These are phyloP conservation scores for Kwoniella shivajii DNA, from an alignment of 1,284 basidiomycete genomes.

Conservation along the genomic window DNA sequence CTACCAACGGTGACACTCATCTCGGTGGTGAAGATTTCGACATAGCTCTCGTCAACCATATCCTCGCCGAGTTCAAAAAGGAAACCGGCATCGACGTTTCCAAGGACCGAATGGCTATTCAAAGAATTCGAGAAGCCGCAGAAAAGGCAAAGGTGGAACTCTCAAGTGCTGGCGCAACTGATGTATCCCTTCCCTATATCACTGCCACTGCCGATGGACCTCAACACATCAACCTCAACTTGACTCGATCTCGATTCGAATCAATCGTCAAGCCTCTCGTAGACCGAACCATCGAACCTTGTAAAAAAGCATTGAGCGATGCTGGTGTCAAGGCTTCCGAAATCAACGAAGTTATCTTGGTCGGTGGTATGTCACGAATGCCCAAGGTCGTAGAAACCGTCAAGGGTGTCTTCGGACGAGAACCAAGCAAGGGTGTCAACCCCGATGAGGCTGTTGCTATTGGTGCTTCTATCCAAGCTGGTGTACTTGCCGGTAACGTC, in stretches of 20 bases:
- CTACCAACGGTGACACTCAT: slow-evolving; percentile 98
- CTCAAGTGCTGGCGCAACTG: slow-evolving; percentile 89
- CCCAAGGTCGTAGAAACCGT: slow-evolving; percentile 93
- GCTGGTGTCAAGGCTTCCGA: slow-evolving; percentile 90
- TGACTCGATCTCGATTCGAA: slow-evolving; percentile 89
- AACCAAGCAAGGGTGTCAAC: slow-evolving; percentile 97
- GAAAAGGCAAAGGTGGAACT: slow-evolving; percentile 99
- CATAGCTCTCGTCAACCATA: slow-evolving; percentile 81
- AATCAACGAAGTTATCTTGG: slow-evolving; percentile 94
- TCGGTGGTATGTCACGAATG: slow-evolving; percentile 98
- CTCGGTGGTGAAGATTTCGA: slow-evolving; percentile 99
- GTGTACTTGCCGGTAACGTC: slow-evolving; percentile 93
- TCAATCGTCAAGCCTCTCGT: slow-evolving; percentile 78
- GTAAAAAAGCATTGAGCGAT: slow-evolving; percentile 91
- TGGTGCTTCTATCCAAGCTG: slow-evolving; percentile 89
- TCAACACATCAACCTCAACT: slow-evolving; percentile 92
- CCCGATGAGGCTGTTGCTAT: slow-evolving; percentile 94
- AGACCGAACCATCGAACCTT: slow-evolving; percentile 90
- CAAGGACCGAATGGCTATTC: slow-evolving; percentile 94
- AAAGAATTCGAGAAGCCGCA: slow-evolving; percentile 96
- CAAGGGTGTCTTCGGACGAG: slow-evolving; percentile 87
- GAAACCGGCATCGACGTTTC: slow-evolving; percentile 79
- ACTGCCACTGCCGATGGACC: slow-evolving; percentile 91
- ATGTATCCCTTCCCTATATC: slow-evolving; percentile 96
- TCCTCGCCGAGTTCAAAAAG: slow-evolving; percentile 94